Conservation (phyloP, 495 filamentous ascomycete genomes). For the Neurospora sp. region DNA sequence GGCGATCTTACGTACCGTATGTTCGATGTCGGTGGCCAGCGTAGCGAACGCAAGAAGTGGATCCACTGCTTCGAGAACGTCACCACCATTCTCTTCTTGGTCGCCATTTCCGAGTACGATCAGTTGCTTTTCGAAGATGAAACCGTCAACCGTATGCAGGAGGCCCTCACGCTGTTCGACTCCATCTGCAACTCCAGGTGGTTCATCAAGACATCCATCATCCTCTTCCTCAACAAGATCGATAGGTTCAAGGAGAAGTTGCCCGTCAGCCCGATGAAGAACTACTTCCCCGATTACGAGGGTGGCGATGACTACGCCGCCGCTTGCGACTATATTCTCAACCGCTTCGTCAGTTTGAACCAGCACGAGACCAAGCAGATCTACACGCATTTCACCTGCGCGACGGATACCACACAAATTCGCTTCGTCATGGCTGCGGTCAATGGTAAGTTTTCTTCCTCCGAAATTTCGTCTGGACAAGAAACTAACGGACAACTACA, state of each 20-base stretch:
- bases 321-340: conserved; percentile 94
- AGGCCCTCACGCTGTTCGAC: conserved; percentile 94
- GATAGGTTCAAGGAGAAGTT: conserved; percentile 99
- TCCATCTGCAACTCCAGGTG: conserved; percentile 98
- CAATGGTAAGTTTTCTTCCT: conserved; percentile 60
- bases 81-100: conserved; percentile 95
- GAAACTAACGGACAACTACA: conserved; percentile 31
- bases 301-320: conserved; percentile 85
- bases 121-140: conserved; percentile 95
- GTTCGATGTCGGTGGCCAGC: conserved; percentile 98
- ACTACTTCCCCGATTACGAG: conserved; percentile 99
- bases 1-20: conserved; percentile 97
- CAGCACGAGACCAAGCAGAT: conserved; percentile 99
- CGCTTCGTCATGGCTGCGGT: conserved; percentile 99
- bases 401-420: conserved; percentile 95
- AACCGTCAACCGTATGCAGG: conserved; percentile 97
- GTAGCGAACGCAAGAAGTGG: conserved; percentile 99
- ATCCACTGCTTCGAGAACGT: conserved; percentile 99
- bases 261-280: conserved; percentile 98
- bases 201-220: conserved; percentile 99
- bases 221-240: conserved; percentile 99
- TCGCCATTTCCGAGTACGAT: conserved; percentile 98
- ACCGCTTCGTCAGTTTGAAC: conserved; percentile 93
- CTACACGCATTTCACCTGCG: conserved; percentile 99
- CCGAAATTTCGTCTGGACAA: neutral